These are phyloP conservation scores for Fraxinus latifolia DNA, from an alignment of 305 asterid species.

Conservation along the genomic window DNA sequence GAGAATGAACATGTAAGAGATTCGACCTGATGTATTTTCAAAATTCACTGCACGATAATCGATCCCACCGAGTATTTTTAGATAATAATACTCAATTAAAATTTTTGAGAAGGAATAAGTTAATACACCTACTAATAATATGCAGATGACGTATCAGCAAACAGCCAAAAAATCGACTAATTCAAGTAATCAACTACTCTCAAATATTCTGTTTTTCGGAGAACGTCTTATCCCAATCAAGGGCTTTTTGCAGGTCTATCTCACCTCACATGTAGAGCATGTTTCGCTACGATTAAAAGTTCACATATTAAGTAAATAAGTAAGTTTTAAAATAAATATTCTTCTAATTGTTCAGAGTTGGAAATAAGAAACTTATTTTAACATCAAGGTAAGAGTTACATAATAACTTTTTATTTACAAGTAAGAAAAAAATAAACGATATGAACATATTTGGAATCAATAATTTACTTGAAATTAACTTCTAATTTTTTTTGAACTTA, in stretches of 20 bases:
- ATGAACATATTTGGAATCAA: background rate
- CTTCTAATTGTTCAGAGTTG: background rate
- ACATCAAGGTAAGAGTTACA: background rate
- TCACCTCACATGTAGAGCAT: background rate
- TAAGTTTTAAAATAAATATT: background rate
- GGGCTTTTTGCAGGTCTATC: background rate
- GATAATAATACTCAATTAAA: background rate
- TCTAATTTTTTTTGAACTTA: background rate
- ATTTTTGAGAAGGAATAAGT: background rate
- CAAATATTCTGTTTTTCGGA: background rate
- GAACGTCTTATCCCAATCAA: background rate
- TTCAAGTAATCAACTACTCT: background rate
- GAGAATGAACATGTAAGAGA: conserved; percentile 11
- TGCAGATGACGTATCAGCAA: background rate
- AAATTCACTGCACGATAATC: conserved; percentile 4
- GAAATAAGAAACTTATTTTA: background rate
- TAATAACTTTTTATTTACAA: background rate
- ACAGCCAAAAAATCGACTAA: background rate
- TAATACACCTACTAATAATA: background rate
- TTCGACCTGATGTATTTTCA: background rate
- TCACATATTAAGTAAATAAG: background rate
- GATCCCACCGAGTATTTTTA: background rate
- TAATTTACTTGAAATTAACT: background rate
- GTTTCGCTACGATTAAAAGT: background rate
- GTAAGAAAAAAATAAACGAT: background rate